Base-by-base conservation (phyloP, 352 stramenopile species). In the Elongisporangium anandrum region DNA sequence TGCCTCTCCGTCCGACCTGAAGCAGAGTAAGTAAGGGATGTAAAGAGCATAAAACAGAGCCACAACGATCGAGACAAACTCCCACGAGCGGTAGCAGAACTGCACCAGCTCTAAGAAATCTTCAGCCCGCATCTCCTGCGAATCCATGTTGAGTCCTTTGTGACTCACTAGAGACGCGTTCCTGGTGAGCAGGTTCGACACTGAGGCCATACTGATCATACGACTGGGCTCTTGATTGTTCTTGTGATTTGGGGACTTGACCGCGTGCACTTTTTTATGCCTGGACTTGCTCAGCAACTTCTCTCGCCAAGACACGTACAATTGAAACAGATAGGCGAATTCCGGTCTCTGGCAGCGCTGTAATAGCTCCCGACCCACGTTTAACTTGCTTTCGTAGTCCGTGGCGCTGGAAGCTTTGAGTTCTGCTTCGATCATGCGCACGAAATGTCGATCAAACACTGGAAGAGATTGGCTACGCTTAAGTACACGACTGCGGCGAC, bases 381-480 rank as follows among this genome's bases (percentile, higher is more conserved):
- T 78, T 1, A 87, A 57, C 24, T 87, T 85, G 53, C 63, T 87
- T 7, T 77, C 77, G 4, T 65, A 72, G 45, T 88, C 76, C 52
- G 81, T 85, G 2, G 73, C 68, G 59, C 79, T 88, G 6, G 79
- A 89, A n/a, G 80, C 73, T 15, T 71, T 65, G 0, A 90, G 71
- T 50, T 87, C 79, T 9, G 72, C 69, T 0, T 69, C 63, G 17
- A 90, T 79, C 68, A 87, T 87, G 45, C 61, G 49, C 7, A 69
- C 63, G 21, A 87, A 90, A n/a, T 90, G 73, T 0, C 61, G 64
- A 26, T 90, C 75, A 45, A 90, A 90, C 17, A 85, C 65, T 1
- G 79, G 79, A 29, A 90, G 57, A 1, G 79, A 90, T 51, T 86
- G 77, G 15, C 73, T 87, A 9, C 79, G 77, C 49, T 86, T 87